Conservation (phyloP, 495 filamentous ascomycete genomes). For the Podospora anserina region DNA sequence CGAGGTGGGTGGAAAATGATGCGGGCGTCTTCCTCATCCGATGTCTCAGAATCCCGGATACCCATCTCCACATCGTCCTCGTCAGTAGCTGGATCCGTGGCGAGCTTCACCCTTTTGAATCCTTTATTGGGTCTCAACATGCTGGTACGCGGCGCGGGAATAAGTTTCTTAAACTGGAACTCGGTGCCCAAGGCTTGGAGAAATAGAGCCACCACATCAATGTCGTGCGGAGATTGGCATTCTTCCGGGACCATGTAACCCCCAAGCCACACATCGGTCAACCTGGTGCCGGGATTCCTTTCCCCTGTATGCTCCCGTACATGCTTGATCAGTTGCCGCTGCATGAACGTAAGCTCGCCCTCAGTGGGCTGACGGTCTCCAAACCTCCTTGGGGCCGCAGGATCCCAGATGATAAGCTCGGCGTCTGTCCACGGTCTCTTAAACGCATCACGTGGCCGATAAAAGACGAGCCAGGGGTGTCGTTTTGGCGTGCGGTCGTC, state of each 20-base stretch:
- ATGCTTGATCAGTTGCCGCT: slow-evolving; percentile 37
- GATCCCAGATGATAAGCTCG: slow-evolving; percentile 51
- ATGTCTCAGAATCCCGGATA: neutral
- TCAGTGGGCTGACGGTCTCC: slow-evolving; percentile 10
- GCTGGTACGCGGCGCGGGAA: slow-evolving; percentile 29
- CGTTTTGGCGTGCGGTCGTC: slow-evolving; percentile 19
- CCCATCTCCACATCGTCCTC: neutral
- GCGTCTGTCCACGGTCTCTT: slow-evolving; percentile 15
- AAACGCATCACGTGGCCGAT: slow-evolving; percentile 38
- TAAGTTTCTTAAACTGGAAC: slow-evolving; percentile 14
- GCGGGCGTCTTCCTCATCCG: slow-evolving; percentile 28
- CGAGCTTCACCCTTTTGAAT: slow-evolving; percentile 20
- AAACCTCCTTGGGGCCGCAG: slow-evolving; percentile 25
- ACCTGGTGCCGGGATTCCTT: slow-evolving; percentile 25
- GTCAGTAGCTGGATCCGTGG: neutral
- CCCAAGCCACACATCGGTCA: slow-evolving; percentile 42
- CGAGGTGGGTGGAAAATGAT: slow-evolving; percentile 46
- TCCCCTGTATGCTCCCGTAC: slow-evolving; percentile 23
- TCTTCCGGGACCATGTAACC: slow-evolving; percentile 26
- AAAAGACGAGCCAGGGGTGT: slow-evolving; percentile 44
- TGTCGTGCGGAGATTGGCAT: slow-evolving; percentile 17
- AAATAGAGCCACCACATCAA: slow-evolving; percentile 28
- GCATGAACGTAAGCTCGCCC: slow-evolving; percentile 38
- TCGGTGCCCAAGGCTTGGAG: slow-evolving; percentile 21
- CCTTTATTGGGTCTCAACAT: slow-evolving; percentile 20